phyloP scores from a whole-genome alignment of 805 yeast genomes.

The Tetrapisispora namnaoensis region DNA sequence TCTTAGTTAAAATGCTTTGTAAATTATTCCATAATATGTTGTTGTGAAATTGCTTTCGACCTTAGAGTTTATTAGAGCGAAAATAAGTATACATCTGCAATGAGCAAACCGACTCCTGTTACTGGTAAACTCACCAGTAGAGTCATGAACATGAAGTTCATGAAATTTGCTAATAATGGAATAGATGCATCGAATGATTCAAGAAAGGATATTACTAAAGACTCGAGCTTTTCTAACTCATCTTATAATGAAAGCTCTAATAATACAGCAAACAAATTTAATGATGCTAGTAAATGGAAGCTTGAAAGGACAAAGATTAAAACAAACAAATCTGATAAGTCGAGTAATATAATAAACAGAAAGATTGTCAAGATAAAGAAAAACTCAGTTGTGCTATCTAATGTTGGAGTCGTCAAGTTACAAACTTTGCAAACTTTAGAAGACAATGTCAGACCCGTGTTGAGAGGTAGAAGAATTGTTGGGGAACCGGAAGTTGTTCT shows the following conservation, averaged over 20 bases:
- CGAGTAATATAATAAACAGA: too few relatives aligned
- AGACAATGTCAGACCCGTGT: background rate
- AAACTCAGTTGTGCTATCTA: background rate
- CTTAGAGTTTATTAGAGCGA: too few relatives aligned
- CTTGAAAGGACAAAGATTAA: background rate
- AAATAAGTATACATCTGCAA: background rate
- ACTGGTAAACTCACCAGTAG: constrained; percentile 46
- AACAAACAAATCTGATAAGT: too few relatives aligned
- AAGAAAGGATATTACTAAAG: background rate
- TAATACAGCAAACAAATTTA: background rate
- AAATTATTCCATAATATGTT: too few relatives aligned
- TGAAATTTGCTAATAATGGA: constrained; percentile 37
- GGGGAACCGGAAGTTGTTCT: background rate
- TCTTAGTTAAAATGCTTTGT: too few relatives aligned
- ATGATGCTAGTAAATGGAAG: constrained; percentile 2
- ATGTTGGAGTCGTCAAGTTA: constrained; percentile 1
- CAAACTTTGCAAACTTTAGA: background rate
- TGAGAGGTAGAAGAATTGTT: constrained; percentile 4
- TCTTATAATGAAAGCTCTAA: background rate
- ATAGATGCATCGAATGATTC: constrained; percentile 8
- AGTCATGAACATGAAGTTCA: constrained; percentile 78
- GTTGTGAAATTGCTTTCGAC: too few relatives aligned
- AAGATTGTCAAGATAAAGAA: background rate
- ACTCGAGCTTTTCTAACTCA: background rate
- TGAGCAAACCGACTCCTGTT: constrained; percentile 9